Percentiles rank a stretch among this genome's conserved stretches.
These are phyloP conservation scores for Pascua guehoae DNA, from an alignment of 1,284 basidiomycete genomes.

Conservation along the genomic window DNA sequence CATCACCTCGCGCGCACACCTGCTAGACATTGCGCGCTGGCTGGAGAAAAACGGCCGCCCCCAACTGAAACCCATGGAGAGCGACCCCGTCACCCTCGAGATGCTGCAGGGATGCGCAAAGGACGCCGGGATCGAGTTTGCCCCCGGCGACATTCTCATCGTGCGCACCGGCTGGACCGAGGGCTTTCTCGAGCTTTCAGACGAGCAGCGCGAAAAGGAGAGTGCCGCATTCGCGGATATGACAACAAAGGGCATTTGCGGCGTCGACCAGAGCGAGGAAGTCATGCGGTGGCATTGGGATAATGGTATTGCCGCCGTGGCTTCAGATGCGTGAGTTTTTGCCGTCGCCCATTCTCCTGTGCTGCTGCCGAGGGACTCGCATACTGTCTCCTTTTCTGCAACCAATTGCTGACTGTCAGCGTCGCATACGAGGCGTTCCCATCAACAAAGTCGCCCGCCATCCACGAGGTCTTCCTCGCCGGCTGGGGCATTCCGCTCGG, in stretches of 20 bases:
- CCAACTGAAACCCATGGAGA: conserved; percentile 38
- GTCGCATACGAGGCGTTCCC: conserved; percentile 36
- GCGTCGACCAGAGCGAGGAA: conserved; percentile 36
- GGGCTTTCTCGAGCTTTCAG: conserved; percentile 32
- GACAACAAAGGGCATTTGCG: conserved; percentile 11
- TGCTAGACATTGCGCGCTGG: conserved; percentile 28
- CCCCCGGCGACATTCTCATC: conserved; percentile 43
- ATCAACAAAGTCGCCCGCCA: conserved; percentile 2
- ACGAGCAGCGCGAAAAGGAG: conserved; percentile 19
- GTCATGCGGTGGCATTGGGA: conserved; percentile 50
- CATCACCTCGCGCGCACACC: conserved; percentile 17
- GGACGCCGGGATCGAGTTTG: conserved; percentile 35
- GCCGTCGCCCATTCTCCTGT: not conserved
- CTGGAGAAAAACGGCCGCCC: conserved; percentile 36
- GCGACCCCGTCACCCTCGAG: conserved; percentile 27
- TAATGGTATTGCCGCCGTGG: conserved; percentile 51
- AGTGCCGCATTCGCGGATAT: conserved; percentile 1
- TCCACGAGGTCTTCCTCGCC: conserved; percentile 37
- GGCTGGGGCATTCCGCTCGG: conserved; percentile 47
- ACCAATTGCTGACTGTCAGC: conserved; percentile 8
- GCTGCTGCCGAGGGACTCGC: not conserved
- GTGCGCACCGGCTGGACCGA: conserved; percentile 47
- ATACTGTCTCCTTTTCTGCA: not conserved
- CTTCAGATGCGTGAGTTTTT: conserved; percentile 40
- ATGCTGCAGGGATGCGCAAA: conserved; percentile 25